A percentile compares a stretch with the other conserved stretches of the same genome.
phyloP scores from a whole-genome alignment of 164 flowering plant genomes.

The Nymphaea thermarum region DNA sequence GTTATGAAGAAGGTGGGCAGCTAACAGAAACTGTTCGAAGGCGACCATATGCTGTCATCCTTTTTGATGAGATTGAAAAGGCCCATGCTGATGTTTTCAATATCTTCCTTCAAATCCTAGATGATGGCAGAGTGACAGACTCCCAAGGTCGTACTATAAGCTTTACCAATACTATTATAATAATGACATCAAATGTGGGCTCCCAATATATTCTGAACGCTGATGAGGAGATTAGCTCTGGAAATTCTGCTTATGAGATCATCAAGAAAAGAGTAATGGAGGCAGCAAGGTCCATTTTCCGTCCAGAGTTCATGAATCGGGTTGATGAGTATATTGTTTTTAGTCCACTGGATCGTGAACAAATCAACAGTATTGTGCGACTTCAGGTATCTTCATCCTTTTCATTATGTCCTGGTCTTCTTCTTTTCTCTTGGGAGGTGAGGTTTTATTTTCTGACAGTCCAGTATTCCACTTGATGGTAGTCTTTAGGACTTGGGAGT shows the following conservation, averaged over 20 bases:
- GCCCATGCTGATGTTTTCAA: constrained; percentile 95
- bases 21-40: constrained; percentile 85
- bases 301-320: constrained; percentile 97
- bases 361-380: constrained; percentile 69
- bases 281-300: constrained; percentile 80
- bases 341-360: constrained; percentile 81
- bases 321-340: constrained; percentile 97
- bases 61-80: constrained; percentile 96
- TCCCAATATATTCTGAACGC: constrained; percentile 80
- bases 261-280: constrained; percentile 89
- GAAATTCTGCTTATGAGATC: constrained; percentile 51
- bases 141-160: constrained; percentile 95
- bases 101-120: constrained; percentile 91
- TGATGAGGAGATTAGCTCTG: constrained; percentile 43
- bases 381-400: constrained; percentile 50
- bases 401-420: not conserved
- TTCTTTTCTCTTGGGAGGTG: not conserved
- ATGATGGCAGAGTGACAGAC: constrained; percentile 97
- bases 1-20: constrained; percentile 98
- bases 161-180: constrained; percentile 86
- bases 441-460: not conserved
- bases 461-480: not conserved
- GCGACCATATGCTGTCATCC: constrained; percentile 85
- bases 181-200: constrained; percentile 99
- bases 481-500: not conserved